Conservation (phyloP, 139 green algal species). For the Ettlia oleoabundans region DNA sequence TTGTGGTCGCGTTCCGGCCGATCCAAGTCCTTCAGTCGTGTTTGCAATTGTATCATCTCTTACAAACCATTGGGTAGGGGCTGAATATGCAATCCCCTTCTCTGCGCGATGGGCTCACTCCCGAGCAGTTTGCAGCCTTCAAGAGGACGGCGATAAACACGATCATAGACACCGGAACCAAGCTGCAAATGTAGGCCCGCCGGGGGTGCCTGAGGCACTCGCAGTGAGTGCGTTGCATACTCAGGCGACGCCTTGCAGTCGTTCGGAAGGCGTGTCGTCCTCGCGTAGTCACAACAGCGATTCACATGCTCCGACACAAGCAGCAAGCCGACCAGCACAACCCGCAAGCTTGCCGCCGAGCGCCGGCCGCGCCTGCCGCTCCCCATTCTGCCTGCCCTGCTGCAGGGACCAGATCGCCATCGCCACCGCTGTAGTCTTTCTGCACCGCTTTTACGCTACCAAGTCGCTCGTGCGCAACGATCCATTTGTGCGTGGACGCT, state of each 20-base stretch:
- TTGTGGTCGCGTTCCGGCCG: too few relatives aligned
- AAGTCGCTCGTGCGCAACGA: slow-evolving; percentile 75
- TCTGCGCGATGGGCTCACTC: slow-evolving; percentile 34
- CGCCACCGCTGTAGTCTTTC: slow-evolving; percentile 58
- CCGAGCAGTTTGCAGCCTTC: slow-evolving; percentile 23
- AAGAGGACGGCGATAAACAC: slow-evolving; percentile 34
- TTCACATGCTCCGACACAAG: neutral
- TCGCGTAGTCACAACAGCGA: too few relatives aligned
- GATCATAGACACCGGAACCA: slow-evolving; percentile 25
- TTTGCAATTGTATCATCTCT: neutral
- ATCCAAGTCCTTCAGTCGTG: too few relatives aligned
- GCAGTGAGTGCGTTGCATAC: neutral
- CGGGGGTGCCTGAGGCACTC: neutral
- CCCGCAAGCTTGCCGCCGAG: neutral
- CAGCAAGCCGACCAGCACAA: neutral
- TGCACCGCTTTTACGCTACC: slow-evolving; percentile 74
- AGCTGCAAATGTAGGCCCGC: slow-evolving; percentile 49
- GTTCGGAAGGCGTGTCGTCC: too few relatives aligned
- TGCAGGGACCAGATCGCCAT: slow-evolving; percentile 50
- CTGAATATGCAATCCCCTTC: slow-evolving; percentile 3
- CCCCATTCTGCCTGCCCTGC: too few relatives aligned
- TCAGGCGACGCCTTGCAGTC: neutral
- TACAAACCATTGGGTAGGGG: neutral
- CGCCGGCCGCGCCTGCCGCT: neutral
- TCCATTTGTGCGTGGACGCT: slow-evolving; percentile 67